Percentiles rank a stretch among this genome's conserved stretches.
phyloP scores from a whole-genome alignment of 371 early-diverging fungal genomes.

The Umbelopsis sp. region DNA sequence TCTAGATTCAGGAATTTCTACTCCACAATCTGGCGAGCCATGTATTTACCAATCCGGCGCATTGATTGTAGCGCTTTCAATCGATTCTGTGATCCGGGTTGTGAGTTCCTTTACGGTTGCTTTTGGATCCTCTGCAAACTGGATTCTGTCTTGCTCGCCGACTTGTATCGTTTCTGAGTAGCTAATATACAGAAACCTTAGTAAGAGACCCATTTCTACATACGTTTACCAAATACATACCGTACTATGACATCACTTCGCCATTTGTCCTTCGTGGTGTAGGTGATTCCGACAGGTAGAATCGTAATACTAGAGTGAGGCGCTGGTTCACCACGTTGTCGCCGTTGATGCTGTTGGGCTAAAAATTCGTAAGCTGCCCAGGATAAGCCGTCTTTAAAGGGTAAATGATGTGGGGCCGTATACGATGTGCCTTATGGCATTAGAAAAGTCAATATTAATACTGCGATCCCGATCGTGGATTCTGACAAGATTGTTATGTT shows the following conservation, averaged over 20 bases:
- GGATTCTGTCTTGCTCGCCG: slow-evolving; percentile 33
- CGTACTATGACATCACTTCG: slow-evolving; percentile 56
- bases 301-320: slow-evolving; percentile 27
- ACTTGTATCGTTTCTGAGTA: slow-evolving; percentile 54
- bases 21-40: not conserved
- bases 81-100: slow-evolving; percentile 46
- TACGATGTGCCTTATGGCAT: slow-evolving; percentile 55
- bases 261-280: slow-evolving; percentile 61
- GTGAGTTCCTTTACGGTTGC: slow-evolving; percentile 53
- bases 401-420: slow-evolving; percentile 54
- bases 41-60: slow-evolving; percentile 54
- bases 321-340: not conserved
- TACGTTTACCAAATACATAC: slow-evolving; percentile 32
- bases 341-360: slow-evolving; percentile 27
- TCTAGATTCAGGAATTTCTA: not conserved
- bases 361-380: slow-evolving; percentile 57
- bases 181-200: slow-evolving; percentile 25
- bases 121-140: slow-evolving; percentile 47
- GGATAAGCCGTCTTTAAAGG: slow-evolving; percentile 58
- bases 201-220: not conserved
- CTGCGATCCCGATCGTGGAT: not conserved
- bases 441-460: not conserved
- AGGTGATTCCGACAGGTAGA: slow-evolving; percentile 59
- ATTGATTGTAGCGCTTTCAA: slow-evolving; percentile 56
- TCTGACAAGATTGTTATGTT: slow-evolving; percentile 5